phyloP scores from a whole-genome alignment of 768 basidiomycete species.

The Mycena rosella region DNA sequence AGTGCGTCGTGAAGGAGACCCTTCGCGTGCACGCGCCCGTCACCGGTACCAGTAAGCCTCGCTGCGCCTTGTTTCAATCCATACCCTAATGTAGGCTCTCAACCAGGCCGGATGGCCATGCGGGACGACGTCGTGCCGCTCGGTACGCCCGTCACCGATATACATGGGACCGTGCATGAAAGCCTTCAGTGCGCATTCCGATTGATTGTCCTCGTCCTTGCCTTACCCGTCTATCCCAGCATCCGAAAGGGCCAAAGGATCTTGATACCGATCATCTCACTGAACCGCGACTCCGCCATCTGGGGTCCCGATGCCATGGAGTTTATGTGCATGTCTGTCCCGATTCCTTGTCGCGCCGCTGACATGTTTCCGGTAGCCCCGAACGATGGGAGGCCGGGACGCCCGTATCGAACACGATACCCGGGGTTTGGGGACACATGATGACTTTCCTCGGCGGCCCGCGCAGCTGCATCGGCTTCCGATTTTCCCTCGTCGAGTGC shows the following conservation, averaged over 20 bases:
- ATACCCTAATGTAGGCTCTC: background rate
- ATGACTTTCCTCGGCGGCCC: slow-evolving; percentile 60
- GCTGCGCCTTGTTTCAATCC: too few species aligned
- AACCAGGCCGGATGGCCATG: slow-evolving; percentile 42
- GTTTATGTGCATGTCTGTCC: slow-evolving; percentile 50
- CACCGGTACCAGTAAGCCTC: background rate
- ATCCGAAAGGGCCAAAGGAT: slow-evolving; percentile 14
- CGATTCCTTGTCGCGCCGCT: background rate
- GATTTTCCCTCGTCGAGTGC: slow-evolving; percentile 25
- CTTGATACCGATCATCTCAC: slow-evolving; percentile 28
- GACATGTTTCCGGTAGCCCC: slow-evolving; percentile 45
- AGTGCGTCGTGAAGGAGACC: slow-evolving; percentile 43
- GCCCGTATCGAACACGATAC: slow-evolving; percentile 42
- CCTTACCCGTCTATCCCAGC: background rate
- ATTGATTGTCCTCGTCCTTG: background rate
- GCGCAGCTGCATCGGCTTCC: slow-evolving; percentile 55
- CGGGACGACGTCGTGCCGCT: slow-evolving; percentile 52
- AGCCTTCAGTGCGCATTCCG: slow-evolving; percentile 37
- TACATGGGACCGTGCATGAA: slow-evolving; percentile 41
- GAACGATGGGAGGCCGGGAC: slow-evolving; percentile 58
- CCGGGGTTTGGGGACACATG: slow-evolving; percentile 55
- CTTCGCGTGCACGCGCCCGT: slow-evolving; percentile 18
- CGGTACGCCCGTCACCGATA: slow-evolving; percentile 47
- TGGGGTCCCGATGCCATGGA: slow-evolving; percentile 61
- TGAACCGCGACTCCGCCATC: slow-evolving; percentile 53